phyloP scores from a whole-genome alignment of 495 filamentous ascomycete species.

The Xylaria cubensis region DNA sequence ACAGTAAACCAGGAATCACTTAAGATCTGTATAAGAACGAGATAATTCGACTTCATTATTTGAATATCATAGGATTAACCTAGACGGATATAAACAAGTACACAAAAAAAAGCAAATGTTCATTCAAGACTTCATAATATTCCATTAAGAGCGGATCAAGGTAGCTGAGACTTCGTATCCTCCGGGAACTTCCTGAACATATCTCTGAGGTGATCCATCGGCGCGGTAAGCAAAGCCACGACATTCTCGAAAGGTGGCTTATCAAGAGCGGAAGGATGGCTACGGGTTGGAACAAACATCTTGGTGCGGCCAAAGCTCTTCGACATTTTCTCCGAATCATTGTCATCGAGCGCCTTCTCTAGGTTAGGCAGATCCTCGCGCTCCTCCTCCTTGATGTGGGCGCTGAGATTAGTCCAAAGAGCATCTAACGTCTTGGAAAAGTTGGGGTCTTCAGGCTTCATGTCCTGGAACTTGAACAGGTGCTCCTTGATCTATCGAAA shows the following conservation, averaged over 20 bases:
- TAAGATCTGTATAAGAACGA: no score
- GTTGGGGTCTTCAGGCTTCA: neutral
- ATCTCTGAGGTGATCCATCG: neutral
- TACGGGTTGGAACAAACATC: neutral
- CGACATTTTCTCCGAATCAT: neutral
- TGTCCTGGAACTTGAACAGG: neutral
- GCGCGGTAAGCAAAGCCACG: neutral
- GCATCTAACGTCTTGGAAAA: neutral
- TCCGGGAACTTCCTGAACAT: neutral
- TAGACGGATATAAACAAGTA: neutral
- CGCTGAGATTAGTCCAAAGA: neutral
- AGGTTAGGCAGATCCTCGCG: neutral
- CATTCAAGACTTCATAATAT: neutral
- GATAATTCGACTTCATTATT: no score
- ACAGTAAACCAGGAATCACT: no score
- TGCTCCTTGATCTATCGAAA: neutral
- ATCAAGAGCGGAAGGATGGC: neutral
- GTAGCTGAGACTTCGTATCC: neutral
- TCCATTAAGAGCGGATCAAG: neutral
- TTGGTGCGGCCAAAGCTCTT: neutral
- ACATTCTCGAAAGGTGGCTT: neutral
- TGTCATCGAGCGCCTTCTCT: neutral
- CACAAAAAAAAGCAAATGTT: neutral
- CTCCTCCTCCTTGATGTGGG: slow-evolving; percentile 1
- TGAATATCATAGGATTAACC: neutral